Base-by-base conservation (phyloP, 2,329 filamentous ascomycete genomes). In the Trichoderma simmonsii region DNA sequence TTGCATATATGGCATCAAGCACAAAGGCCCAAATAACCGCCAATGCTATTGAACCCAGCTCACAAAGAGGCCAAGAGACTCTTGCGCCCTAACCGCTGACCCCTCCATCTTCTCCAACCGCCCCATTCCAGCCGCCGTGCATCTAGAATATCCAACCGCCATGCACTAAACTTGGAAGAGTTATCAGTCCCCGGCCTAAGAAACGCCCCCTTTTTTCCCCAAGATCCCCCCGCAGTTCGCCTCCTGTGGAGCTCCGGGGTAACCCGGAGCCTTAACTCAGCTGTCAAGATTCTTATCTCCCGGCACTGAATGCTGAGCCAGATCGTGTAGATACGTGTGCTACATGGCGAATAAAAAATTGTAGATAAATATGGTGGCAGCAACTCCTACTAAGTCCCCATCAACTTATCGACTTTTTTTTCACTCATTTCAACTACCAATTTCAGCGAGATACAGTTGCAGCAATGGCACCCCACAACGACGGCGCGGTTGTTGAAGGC, bases 41-140 rank as follows among this genome's bases (percentile, higher is more conserved):
- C 39, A 43, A n/a, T 43, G 15, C 39, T 43, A 9, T 43, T 9
- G 7, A 43, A 9, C 39, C 18, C 15, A n/a, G 15, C 1, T 43
- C 39, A 9, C 15, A 9, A 43, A 18, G 39, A 43, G 7, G 51
- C 51, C 51, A 26, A 15, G 21, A 94, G 85, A 3, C 92, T 39
- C 32, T 15, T 62, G 59, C 32, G 32, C 32, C 59, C 32, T 36
- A 36, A 26, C 34, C 32, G 21, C 32, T 9, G 21, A 24, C 32
- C 32, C 7, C 32, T 9, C 30, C 12, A 43, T 62, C 57, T n/a
- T 60, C 21, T 39, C 21, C 34, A 39, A 34, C 21, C 59, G 32
- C 32, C 32, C 59, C 39, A 36, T 39, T 61, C 32, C 32, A 61
- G n/a, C 59, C 59, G 59, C 32, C 28, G 57, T 24, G 21, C 24